A percentile compares a stretch with the other conserved stretches of the same genome.
phyloP scores from a whole-genome alignment of 2,329 filamentous ascomycete species.

The Hypomyces perniciosus region DNA sequence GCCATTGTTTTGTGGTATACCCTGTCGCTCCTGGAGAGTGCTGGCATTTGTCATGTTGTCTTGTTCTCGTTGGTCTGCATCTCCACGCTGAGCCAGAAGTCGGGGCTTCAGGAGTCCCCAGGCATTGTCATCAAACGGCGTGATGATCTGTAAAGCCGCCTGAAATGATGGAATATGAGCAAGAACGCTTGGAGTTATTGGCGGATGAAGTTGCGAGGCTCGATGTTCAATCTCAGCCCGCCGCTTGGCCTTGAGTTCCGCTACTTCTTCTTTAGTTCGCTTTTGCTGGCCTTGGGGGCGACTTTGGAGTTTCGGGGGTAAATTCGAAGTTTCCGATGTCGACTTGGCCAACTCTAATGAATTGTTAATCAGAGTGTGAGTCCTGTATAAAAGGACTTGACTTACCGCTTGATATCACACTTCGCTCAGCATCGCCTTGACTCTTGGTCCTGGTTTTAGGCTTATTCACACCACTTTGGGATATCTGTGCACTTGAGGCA shows the following conservation, averaged over 20 bases:
- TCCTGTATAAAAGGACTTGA: background rate
- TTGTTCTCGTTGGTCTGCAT: constrained; percentile 55
- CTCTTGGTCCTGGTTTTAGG: background rate
- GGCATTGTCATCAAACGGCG: constrained; percentile 60
- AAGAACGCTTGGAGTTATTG: constrained; percentile 56
- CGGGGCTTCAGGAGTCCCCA: constrained; percentile 66
- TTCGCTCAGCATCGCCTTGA: background rate
- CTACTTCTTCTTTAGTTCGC: constrained; percentile 56
- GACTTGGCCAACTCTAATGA: background rate
- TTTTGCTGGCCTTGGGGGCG: constrained; percentile 29
- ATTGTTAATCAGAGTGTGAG: too few relatives aligned
- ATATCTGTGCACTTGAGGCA: too few relatives aligned
- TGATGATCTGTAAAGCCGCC: constrained; percentile 63
- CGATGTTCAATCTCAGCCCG: constrained; percentile 66
- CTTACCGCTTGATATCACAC: background rate
- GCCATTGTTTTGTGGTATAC: background rate
- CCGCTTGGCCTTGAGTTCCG: constrained; percentile 57
- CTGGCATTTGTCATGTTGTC: constrained; percentile 27
- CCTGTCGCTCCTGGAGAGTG: constrained; percentile 28
- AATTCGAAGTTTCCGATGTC: background rate
- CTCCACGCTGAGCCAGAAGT: constrained; percentile 58
- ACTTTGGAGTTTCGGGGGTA: background rate
- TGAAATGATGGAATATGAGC: constrained; percentile 68
- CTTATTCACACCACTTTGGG: background rate
- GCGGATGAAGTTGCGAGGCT: constrained; percentile 59